Base-by-base conservation (phyloP, 2,329 filamentous ascomycete species). In the Botryotinia calthae region DNA sequence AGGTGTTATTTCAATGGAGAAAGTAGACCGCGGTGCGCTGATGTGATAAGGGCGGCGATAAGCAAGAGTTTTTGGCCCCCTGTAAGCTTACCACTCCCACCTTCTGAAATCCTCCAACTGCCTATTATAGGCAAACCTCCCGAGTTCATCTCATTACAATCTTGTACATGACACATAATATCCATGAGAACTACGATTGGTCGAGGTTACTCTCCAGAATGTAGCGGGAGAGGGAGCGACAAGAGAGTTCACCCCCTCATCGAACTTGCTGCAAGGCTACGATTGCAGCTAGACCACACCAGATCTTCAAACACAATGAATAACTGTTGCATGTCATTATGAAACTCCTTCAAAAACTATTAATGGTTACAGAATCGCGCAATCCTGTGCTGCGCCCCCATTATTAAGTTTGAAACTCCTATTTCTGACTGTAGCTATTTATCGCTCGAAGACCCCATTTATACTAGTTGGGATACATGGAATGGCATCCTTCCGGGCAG, bases 351-450 rank as follows among this genome's bases (percentile, higher is more conserved):
- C 8, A 44, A 16, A 58, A 44, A 20, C 68, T 70, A 70, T 62
- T 51, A 25, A 51, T 63, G 56, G 42, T 44, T 14, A 46, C 31
- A 31, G 6, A 48, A 70, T 70, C 16, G 42, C 12, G 46, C 9
- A 58, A 56, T 72, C 48, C 51, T 67, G 28, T 42, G 31, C 70
- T 67, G 48, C 40, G 62, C 70, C 70, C 59, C 62, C 62, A 59
- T 67, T 25, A 58, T 42, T 48, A 67, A 66, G 54, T 46, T 25
- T 59, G 46, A 59, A 59, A 72, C 70, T 56, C 62, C 40, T 46
- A 48, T 66, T 59, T 42, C 34, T 67, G 25, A 44, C 28, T 67
- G 48, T 67, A 65, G 37, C 48, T 67, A 59, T 72, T 67, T 67
- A 48, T 67, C 22, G n/a, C 62, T 14, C 62, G 42, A 62, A n/a